phyloP scores from a whole-genome alignment of 345 rosid species.

The Citropsis articulata region DNA sequence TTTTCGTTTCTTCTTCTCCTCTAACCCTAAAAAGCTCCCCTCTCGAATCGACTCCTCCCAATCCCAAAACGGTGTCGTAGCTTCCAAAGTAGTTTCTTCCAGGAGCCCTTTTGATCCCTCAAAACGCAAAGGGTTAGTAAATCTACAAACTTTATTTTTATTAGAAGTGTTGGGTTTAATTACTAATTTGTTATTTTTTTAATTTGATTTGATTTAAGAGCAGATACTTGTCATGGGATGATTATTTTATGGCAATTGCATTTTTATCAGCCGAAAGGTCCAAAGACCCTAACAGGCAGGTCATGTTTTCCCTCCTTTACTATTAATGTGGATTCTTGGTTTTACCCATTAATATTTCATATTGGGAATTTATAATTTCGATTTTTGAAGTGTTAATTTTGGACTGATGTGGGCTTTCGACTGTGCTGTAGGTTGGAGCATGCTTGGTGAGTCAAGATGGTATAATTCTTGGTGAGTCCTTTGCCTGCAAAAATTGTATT shows the following conservation, averaged over 20 bases:
- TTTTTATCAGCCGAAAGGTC: conserved; percentile 82
- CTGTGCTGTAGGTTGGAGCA: conserved; percentile 70
- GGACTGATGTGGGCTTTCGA: conserved; percentile 8
- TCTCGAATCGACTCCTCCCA: conserved; percentile 23
- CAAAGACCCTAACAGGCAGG: conserved; percentile 98
- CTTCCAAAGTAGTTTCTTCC: conserved; percentile 30
- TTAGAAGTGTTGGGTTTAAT: too few relatives aligned
- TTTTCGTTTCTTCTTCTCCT: conserved; percentile 47
- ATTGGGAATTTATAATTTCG: background rate
- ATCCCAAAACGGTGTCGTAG: conserved; percentile 26
- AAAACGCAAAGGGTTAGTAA: conserved; percentile 71
- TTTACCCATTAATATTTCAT: background rate
- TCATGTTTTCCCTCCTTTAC: conserved; percentile 20
- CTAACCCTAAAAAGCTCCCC: conserved; percentile 32
- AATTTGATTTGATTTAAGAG: background rate
- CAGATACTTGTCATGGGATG: conserved; percentile 94
- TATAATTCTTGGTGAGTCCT: conserved; percentile 76
- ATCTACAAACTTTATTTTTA: too few relatives aligned
- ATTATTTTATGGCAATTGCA: conserved; percentile 92
- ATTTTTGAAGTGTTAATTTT: background rate
- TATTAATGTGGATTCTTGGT: background rate
- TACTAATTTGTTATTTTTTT: background rate
- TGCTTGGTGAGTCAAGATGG: conserved; percentile 90
- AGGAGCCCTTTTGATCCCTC: conserved; percentile 68
- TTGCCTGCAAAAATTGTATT: background rate